phyloP scores from a whole-genome alignment of 345 rosid species.

The Eucalyptus urophylla region DNA sequence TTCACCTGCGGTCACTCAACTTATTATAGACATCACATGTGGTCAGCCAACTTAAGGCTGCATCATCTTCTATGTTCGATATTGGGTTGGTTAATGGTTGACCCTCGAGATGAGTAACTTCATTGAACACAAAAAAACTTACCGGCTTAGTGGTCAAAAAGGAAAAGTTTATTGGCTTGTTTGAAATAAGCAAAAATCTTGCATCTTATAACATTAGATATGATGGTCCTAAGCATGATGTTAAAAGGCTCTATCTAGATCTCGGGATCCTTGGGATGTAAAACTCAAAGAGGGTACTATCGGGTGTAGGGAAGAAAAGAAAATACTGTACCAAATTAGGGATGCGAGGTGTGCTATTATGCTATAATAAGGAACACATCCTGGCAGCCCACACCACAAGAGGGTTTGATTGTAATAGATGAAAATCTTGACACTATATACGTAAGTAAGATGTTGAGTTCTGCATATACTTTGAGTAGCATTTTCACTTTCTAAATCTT shows the following conservation, averaged over 20 bases:
- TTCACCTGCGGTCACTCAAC: neutral
- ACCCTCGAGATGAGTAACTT: neutral
- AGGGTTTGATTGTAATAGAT: neutral
- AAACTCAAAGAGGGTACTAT: neutral
- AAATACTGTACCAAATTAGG: neutral
- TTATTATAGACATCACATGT: neutral
- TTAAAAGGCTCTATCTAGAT: neutral
- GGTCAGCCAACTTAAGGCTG: neutral
- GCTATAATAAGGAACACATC: neutral
- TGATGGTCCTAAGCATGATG: neutral
- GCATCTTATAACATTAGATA: neutral
- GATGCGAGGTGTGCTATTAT: fast-evolving
- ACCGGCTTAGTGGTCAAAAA: neutral
- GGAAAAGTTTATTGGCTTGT: neutral
- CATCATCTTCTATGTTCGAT: neutral
- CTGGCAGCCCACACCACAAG: neutral
- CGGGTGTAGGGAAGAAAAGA: neutral
- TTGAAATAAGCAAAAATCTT: neutral
- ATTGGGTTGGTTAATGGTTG: neutral
- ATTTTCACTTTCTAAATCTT: neutral
- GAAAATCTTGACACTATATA: neutral
- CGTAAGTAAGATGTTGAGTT: neutral
- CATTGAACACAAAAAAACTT: neutral
- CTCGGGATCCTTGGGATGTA: neutral
- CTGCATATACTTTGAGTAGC: neutral